Conservation (phyloP, 1,284 basidiomycete genomes). For the Sporisorium iseilematis-ciliati region DNA sequence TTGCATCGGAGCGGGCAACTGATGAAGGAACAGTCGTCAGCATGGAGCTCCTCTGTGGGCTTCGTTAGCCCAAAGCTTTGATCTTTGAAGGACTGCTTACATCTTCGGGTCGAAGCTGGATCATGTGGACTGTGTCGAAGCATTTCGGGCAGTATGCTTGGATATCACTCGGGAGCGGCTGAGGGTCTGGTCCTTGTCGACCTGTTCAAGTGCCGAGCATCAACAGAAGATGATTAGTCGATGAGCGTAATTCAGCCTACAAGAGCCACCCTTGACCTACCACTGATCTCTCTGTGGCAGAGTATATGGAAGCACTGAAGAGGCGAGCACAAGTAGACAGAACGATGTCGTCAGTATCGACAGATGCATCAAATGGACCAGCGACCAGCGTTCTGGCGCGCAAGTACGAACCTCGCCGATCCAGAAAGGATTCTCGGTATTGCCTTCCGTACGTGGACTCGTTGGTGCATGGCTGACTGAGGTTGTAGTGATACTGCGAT, state of each 20-base stretch:
- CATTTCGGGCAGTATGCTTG: slow-evolving; percentile 23
- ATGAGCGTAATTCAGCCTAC: too few relatives aligned
- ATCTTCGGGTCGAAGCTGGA: slow-evolving; percentile 12
- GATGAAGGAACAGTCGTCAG: not conserved
- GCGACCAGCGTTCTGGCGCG: not conserved
- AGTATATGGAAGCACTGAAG: slow-evolving; percentile 38
- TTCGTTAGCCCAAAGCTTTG: not conserved
- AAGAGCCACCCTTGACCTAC: not conserved
- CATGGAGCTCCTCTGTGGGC: not conserved
- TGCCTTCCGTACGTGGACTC: not conserved
- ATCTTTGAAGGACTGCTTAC: slow-evolving; percentile 3
- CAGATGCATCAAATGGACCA: not conserved
- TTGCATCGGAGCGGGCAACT: slow-evolving; percentile 16
- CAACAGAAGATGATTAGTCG: too few relatives aligned
- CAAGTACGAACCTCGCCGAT: slow-evolving; percentile 34
- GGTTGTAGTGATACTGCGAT: slow-evolving; percentile 7
- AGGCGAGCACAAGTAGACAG: not conserved
- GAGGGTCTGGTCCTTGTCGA: not conserved
- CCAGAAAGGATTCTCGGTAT: slow-evolving; percentile 23
- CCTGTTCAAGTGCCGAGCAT: not conserved
- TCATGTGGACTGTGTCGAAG: slow-evolving; percentile 2
- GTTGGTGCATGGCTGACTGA: not conserved
- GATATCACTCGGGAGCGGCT: slow-evolving; percentile 7
- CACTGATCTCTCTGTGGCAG: slow-evolving; percentile 37
- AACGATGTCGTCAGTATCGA: slow-evolving; percentile 5